Evolutionary conservation across 2,329 filamentous ascomycete species (phyloP).

Genomic region (Penicillium sp.): DNA sequence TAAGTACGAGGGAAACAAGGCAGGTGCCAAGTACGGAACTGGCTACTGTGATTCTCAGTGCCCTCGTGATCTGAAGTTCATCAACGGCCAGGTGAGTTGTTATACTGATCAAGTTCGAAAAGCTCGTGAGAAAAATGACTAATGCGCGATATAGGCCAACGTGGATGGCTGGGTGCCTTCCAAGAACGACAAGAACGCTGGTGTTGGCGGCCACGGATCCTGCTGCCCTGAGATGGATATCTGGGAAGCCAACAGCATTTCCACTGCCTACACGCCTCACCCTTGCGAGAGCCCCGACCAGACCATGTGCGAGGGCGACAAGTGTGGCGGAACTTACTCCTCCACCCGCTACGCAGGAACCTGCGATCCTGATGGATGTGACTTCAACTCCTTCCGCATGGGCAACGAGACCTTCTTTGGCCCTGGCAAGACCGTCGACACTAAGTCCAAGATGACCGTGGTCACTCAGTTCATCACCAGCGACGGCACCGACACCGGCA

Average conservation of each 20-base stretch:
- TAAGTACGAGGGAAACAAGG: constrained; percentile 54
- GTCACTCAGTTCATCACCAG: constrained; percentile 65
- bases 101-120: background rate
- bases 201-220: constrained; percentile 55
- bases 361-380: constrained; percentile 69
- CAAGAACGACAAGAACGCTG: constrained; percentile 55
- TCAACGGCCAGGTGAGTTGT: constrained; percentile 37
- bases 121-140: background rate
- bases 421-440: constrained; percentile 58
- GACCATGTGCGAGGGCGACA: constrained; percentile 52
- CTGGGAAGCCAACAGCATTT: constrained; percentile 69
- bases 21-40: constrained; percentile 61
- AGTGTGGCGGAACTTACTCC: constrained; percentile 56
- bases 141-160: constrained; percentile 46
- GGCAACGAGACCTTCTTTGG: constrained; percentile 66
- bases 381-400: constrained; percentile 69
- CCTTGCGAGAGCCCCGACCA: constrained; percentile 57
- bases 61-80: constrained; percentile 50
- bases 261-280: constrained; percentile 66
- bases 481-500: constrained; percentile 52
- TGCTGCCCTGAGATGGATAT: constrained; percentile 70
- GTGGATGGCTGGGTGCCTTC: constrained; percentile 56
- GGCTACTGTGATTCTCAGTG: constrained; percentile 66
- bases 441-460: constrained; percentile 61
- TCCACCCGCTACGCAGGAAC: constrained; percentile 58